Conservation (phyloP, 768 basidiomycete species). For the Pulveroboletus sp. region DNA sequence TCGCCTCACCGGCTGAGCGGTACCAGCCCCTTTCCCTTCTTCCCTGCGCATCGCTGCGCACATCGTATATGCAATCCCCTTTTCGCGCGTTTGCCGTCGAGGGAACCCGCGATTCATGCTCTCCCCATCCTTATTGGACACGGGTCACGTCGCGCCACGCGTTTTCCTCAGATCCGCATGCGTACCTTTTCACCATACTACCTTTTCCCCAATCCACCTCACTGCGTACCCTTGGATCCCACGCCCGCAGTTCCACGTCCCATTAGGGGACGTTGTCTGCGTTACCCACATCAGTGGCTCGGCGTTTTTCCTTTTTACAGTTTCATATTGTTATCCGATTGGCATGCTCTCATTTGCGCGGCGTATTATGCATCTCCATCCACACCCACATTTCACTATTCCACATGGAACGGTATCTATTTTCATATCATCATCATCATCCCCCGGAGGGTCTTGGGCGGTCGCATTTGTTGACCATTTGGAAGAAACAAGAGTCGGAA, state of each 20-base stretch:
- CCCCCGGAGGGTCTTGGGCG: constrained; percentile 27
- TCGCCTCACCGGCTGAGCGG: constrained; percentile 25
- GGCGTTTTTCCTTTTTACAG: constrained; percentile 17
- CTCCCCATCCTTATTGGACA: constrained; percentile 15
- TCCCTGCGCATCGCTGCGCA: constrained; percentile 12
- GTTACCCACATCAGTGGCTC: constrained; percentile 7
- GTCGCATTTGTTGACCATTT: constrained; percentile 10
- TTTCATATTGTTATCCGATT: constrained; percentile 29
- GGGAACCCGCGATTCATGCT: constrained; percentile 23
- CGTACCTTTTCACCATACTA: constrained; percentile 16
- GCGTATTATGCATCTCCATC: constrained; percentile 28
- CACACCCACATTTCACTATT: constrained; percentile 28
- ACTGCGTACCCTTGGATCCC: constrained; percentile 18
- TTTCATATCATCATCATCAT: constrained; percentile 26
- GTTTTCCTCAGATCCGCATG: constrained; percentile 20
- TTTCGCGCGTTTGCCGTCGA: constrained; percentile 21
- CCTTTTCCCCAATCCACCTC: constrained; percentile 6
- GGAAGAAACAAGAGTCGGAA: constrained; percentile 11
- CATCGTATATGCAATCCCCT: constrained; percentile 23
- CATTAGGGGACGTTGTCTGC: neutral
- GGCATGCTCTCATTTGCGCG: constrained; percentile 19
- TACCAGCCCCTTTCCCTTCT: constrained; percentile 3
- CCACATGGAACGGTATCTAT: constrained; percentile 28
- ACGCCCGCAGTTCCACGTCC: constrained; percentile 13
- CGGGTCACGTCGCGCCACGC: constrained; percentile 26